Evolutionary conservation across 352 stramenopile genomes (phyloP).

Genomic region (Thraustochytrium striatum): DNA sequence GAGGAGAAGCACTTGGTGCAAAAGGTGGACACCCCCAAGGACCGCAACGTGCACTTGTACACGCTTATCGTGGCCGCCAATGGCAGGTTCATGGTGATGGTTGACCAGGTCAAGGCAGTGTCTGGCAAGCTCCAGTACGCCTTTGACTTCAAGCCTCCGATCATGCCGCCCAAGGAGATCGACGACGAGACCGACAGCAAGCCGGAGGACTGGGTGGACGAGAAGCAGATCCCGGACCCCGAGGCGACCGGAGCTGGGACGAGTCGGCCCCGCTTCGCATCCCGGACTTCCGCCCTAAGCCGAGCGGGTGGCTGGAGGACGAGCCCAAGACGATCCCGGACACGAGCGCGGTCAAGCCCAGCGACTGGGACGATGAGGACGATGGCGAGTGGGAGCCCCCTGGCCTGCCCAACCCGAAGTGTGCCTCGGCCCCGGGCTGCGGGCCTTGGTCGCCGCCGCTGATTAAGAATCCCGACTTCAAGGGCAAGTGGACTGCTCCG

Average conservation of each 20-base stretch:
- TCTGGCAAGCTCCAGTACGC: conserved; percentile 70
- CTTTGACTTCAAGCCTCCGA: conserved; percentile 69
- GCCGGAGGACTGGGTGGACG: conserved; percentile 84
- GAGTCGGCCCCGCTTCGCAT: conserved; percentile 79
- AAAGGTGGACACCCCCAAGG: conserved; percentile 68
- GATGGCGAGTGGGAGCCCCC: conserved; percentile 81
- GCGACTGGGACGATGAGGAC: conserved; percentile 88
- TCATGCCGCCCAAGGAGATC: conserved; percentile 81
- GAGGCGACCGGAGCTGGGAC: conserved; percentile 84
- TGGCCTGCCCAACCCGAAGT: conserved; percentile 82
- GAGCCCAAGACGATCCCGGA: conserved; percentile 72
- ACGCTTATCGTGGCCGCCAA: conserved; percentile 71
- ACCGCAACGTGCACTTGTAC: conserved; percentile 82
- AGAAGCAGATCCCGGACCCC: conserved; percentile 74
- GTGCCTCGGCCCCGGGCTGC: conserved; percentile 71
- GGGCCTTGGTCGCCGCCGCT: conserved; percentile 78
- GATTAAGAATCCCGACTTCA: conserved; percentile 81
- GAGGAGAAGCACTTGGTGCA: conserved; percentile 87
- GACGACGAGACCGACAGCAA: conserved; percentile 83
- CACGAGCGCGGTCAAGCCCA: conserved; percentile 68
- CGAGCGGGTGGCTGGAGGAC: conserved; percentile 79
- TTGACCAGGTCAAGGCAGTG: conserved; percentile 75
- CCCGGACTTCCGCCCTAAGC: conserved; percentile 76
- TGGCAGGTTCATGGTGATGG: conserved; percentile 83
- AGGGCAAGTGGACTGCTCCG: conserved; percentile 82